A percentile compares a stretch with the other conserved stretches of the same genome.
These are phyloP conservation scores for Microdochium nivale DNA, from an alignment of 2,329 filamentous ascomycete genomes.

Conservation along the genomic window DNA sequence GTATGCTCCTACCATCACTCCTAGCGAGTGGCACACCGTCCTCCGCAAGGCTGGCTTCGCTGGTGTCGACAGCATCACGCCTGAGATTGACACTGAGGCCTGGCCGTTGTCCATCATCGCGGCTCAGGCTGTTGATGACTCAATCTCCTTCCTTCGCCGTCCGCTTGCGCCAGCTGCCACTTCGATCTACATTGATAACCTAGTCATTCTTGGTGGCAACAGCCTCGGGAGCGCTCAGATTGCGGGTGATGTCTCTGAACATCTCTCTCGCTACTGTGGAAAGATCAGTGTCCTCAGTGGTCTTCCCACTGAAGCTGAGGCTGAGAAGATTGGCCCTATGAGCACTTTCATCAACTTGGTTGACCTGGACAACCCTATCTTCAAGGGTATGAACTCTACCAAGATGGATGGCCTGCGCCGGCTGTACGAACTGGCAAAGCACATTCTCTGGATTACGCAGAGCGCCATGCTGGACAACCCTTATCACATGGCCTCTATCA, in stretches of 20 bases:
- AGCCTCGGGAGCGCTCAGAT: neutral
- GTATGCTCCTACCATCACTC: slow-evolving; percentile 1
- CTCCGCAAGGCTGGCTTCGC: slow-evolving; percentile 6
- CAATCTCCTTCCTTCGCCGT: slow-evolving; percentile 4
- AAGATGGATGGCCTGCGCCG: slow-evolving; percentile 10
- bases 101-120: slow-evolving; percentile 3
- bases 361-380: slow-evolving; percentile 6
- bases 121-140: slow-evolving; percentile 8
- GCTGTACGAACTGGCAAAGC: slow-evolving; percentile 17
- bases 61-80: slow-evolving; percentile 5
- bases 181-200: slow-evolving; percentile 2
- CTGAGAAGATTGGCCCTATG: neutral
- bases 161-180: slow-evolving; percentile 1
- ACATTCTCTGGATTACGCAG: slow-evolving; percentile 38
- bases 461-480: slow-evolving; percentile 26
- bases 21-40: slow-evolving; percentile 3
- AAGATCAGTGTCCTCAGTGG: slow-evolving; percentile 2
- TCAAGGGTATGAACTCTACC: slow-evolving; percentile 3
- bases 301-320: slow-evolving; percentile 5
- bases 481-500: slow-evolving; percentile 6
- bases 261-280: slow-evolving; percentile 5
- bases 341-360: slow-evolving; percentile 7
- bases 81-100: neutral
- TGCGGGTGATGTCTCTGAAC: slow-evolving; percentile 2
- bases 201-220: slow-evolving; percentile 4